Conservation (phyloP, 129 eudicot genomes). For the Mikania micrantha region DNA sequence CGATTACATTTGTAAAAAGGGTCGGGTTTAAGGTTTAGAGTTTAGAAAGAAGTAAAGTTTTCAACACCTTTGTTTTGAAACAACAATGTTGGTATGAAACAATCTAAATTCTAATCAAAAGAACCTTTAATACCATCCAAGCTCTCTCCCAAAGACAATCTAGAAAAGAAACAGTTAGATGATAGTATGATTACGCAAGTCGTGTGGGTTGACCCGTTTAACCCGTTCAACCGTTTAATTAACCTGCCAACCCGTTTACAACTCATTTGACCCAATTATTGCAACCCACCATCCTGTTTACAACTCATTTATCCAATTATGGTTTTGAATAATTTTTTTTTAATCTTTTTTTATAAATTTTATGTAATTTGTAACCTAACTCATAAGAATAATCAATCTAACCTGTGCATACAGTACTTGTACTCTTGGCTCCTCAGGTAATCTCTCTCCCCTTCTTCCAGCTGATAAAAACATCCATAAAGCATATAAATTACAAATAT, state of each 20-base stretch:
- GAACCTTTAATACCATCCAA: slow-evolving; percentile 71
- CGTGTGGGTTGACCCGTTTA: neutral
- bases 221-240: neutral
- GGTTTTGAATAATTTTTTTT: neutral
- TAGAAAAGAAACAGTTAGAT: slow-evolving; percentile 20
- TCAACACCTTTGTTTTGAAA: neutral
- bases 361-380: neutral
- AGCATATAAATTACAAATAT: neutral
- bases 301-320: neutral
- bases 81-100: neutral
- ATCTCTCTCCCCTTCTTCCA: slow-evolving; percentile 98
- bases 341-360: neutral
- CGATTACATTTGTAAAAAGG: neutral
- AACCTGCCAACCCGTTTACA: neutral
- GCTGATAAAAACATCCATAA: slow-evolving; percentile 29
- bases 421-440: slow-evolving; percentile 67
- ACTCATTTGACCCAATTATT: neutral
- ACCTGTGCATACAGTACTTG: slow-evolving; percentile 97
- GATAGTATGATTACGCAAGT: neutral
- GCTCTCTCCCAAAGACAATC: slow-evolving; percentile 89
- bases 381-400: neutral
- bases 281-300: neutral
- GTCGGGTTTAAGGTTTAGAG: neutral
- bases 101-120: slow-evolving; percentile 23
- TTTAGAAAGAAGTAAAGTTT: neutral